Percentiles rank a stretch among this genome's conserved stretches.
Conservation (phyloP, 805 yeast species). For the Priceomyces melissophilus region DNA sequence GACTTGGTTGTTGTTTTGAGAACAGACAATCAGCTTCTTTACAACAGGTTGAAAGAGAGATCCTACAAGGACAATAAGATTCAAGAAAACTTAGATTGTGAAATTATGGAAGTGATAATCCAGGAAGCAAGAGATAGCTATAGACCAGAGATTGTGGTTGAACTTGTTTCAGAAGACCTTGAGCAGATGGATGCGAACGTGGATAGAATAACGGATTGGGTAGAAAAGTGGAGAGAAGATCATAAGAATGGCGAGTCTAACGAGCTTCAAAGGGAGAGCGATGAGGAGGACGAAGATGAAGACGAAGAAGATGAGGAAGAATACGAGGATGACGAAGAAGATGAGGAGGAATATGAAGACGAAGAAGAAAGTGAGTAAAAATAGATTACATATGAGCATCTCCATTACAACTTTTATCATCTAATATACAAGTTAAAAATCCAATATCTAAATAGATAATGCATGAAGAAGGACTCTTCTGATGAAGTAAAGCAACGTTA, state of each 20-base stretch:
- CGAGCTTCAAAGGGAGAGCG: constrained; percentile 18
- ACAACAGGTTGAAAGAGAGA: constrained; percentile 72
- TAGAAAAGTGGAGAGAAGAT: constrained; percentile 67
- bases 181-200: constrained; percentile 84
- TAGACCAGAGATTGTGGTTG: constrained; percentile 76
- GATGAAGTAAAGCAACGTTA: constrained; percentile 31
- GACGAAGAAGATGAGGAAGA: constrained; percentile 11
- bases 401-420: not conserved
- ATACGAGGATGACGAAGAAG: constrained; percentile 13
- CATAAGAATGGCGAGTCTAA: constrained; percentile 32
- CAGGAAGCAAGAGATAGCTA: constrained; percentile 87
- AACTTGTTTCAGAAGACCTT: constrained; percentile 64
- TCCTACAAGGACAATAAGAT: constrained; percentile 79
- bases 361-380: constrained; percentile 8
- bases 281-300: constrained; percentile 8
- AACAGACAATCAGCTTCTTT: constrained; percentile 67
- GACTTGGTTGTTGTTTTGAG: constrained; percentile 89
- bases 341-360: constrained; percentile 10
- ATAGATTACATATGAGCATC: not conserved
- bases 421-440: constrained; percentile 4
- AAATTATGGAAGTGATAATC: constrained; percentile 88
- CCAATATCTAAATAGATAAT: not conserved
- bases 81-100: constrained; percentile 91
- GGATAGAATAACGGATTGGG: constrained; percentile 72
- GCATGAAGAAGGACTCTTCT: constrained; percentile 27